These are phyloP conservation scores for Barbatosphaeria neglecta DNA, from an alignment of 495 filamentous ascomycete genomes.

Conservation along the genomic window DNA sequence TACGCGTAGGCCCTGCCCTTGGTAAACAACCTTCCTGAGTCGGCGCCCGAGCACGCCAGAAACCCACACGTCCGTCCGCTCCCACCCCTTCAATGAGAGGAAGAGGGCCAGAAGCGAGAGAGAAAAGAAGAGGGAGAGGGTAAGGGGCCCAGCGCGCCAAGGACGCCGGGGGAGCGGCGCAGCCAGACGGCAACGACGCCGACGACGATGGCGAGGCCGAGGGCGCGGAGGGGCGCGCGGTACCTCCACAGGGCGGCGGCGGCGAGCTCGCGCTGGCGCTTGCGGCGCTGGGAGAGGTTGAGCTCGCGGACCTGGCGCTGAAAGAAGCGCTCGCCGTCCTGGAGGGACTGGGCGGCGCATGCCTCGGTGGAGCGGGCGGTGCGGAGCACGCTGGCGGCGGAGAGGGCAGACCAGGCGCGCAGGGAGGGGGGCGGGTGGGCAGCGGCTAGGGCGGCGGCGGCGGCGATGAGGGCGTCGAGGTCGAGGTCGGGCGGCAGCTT, in stretches of 20 bases:
- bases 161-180: conserved; percentile 12
- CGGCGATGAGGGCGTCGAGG: conserved; percentile 61
- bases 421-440: conserved; percentile 63
- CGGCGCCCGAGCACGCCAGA: no score
- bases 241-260: conserved; percentile 40
- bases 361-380: conserved; percentile 46
- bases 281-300: conserved; percentile 44
- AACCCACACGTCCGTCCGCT: background rate
- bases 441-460: conserved; percentile 50
- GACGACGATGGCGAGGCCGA: conserved; percentile 53
- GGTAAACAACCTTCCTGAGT: no score
- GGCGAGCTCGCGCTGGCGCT: conserved; percentile 9
- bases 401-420: conserved; percentile 60
- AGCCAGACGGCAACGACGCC: conserved; percentile 39
- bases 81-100: background rate
- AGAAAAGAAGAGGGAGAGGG: background rate
- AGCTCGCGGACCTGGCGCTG: conserved; percentile 57
- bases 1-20: no score
- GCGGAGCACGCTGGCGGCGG: conserved; percentile 69
- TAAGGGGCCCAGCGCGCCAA: conserved; percentile 11
- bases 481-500: conserved; percentile 81
- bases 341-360: conserved; percentile 34
- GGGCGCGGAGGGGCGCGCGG: conserved; percentile 39
- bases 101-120: background rate
- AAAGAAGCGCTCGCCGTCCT: conserved; percentile 54